Percentiles rank a stretch among this genome's conserved stretches.
phyloP scores from a whole-genome alignment of 2,329 filamentous ascomycete species.

The Colletotrichum graminicola region DNA sequence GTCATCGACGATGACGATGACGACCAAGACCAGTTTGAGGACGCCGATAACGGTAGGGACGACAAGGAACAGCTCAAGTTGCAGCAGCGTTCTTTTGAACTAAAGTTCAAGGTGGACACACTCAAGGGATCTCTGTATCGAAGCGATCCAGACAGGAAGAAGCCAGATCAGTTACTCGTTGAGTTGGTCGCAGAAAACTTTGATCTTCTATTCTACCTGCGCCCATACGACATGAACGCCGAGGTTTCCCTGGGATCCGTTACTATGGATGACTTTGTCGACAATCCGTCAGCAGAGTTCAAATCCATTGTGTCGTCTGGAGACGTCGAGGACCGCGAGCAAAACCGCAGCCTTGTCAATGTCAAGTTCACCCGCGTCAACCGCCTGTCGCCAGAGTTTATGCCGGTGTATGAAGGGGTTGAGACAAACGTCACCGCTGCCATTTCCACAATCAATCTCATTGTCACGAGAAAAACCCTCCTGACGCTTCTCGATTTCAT shows the following conservation, averaged over 20 bases:
- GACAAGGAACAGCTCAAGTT: constrained; percentile 72
- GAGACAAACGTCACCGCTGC: constrained; percentile 92
- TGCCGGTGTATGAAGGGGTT: constrained; percentile 90
- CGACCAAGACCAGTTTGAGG: constrained; percentile 74
- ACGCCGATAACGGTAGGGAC: constrained; percentile 70
- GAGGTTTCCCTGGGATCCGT: constrained; percentile 90
- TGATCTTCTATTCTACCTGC: constrained; percentile 86
- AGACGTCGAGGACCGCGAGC: constrained; percentile 76
- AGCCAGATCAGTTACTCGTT: constrained; percentile 84
- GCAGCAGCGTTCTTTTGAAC: constrained; percentile 92
- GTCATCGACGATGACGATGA: constrained; percentile 83
- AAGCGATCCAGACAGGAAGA: constrained; percentile 82
- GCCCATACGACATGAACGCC: constrained; percentile 92
- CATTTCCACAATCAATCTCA: constrained; percentile 94
- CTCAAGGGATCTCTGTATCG: constrained; percentile 93
- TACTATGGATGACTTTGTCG: constrained; percentile 94
- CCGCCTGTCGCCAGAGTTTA: constrained; percentile 90
- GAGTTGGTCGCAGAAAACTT: constrained; percentile 94
- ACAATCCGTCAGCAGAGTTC: constrained; percentile 89
- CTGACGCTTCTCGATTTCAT: constrained; percentile 95
- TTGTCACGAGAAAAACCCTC: constrained; percentile 93
- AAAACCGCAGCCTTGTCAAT: constrained; percentile 84
- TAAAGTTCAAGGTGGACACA: constrained; percentile 95
- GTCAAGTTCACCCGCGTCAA: constrained; percentile 94
- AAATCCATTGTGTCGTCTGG: constrained; percentile 96